A percentile compares a stretch with the other conserved stretches of the same genome.
phyloP scores from a whole-genome alignment of 2,329 filamentous ascomycete genomes.

The Exophiala sp. region DNA sequence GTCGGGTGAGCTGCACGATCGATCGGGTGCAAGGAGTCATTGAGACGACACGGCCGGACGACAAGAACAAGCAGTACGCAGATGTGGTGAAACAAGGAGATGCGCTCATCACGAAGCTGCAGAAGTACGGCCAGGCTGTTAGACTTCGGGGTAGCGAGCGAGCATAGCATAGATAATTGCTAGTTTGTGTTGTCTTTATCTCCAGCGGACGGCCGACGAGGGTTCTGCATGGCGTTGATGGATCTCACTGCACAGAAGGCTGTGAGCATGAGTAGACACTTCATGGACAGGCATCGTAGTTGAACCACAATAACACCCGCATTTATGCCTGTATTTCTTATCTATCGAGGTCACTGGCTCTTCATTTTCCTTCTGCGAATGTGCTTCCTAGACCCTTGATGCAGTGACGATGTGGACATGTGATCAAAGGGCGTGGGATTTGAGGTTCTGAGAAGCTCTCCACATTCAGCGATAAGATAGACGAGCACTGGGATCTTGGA shows the following conservation, averaged over 20 bases:
- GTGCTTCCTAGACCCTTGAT: too few species aligned
- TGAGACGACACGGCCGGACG: slow-evolving; percentile 93
- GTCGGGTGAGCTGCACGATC: slow-evolving; percentile 92
- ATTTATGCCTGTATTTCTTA: too few species aligned
- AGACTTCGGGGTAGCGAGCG: slow-evolving; percentile 90
- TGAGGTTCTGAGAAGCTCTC: too few species aligned
- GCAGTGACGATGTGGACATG: too few species aligned
- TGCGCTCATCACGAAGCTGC: slow-evolving; percentile 94
- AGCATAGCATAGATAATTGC: slow-evolving; percentile 48
- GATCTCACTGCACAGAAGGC: neutral
- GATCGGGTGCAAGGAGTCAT: slow-evolving; percentile 96
- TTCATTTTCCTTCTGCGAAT: too few species aligned
- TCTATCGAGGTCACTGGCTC: too few species aligned
- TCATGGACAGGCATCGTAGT: too few species aligned
- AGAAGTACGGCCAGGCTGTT: slow-evolving; percentile 98
- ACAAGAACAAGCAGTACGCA: slow-evolving; percentile 99
- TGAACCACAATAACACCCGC: too few species aligned
- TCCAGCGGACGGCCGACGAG: neutral
- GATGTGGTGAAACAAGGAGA: slow-evolving; percentile 97
- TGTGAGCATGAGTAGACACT: neutral
- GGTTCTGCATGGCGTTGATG: slow-evolving; percentile 15
- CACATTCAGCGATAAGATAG: neutral
- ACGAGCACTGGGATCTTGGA: neutral
- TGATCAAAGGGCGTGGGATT: too few species aligned
- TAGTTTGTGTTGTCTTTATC: neutral